phyloP scores from a whole-genome alignment of 345 rosid genomes.

The Laguncularia racemosa region DNA sequence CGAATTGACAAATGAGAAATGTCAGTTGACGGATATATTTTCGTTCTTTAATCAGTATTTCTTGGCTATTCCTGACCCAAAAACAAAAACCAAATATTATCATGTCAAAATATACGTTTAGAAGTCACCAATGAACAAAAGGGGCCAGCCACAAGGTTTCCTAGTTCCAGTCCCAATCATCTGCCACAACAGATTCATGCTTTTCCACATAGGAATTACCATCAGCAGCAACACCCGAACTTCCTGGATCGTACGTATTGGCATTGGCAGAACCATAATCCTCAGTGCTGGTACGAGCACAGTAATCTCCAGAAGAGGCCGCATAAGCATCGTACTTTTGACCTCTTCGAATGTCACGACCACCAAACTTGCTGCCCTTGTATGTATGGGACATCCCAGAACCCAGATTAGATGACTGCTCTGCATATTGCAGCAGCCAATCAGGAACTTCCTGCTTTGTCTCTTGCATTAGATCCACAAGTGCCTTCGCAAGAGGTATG shows the following conservation, averaged over 20 bases:
- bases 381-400: conserved; percentile 5
- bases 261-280: conserved; percentile 1
- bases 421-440: conserved; percentile 33
- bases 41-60: no score
- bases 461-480: conserved; percentile 35
- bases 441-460: conserved; percentile 40
- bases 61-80: no score
- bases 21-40: no score
- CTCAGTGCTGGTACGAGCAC: background rate
- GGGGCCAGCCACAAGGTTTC: no score
- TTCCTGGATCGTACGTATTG: background rate
- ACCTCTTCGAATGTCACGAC: conserved; percentile 34
- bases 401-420: conserved; percentile 11
- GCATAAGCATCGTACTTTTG: conserved; percentile 1
- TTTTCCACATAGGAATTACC: conserved; percentile 1
- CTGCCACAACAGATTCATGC: conserved; percentile 16
- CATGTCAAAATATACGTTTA: no score
- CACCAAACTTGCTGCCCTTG: conserved; percentile 29
- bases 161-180: conserved; percentile 36
- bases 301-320: conserved; percentile 7
- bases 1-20: no score
- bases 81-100: no score
- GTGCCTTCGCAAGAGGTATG: conserved; percentile 28
- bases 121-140: no score
- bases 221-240: conserved; percentile 3